Base-by-base conservation (phyloP, 2,329 filamentous ascomycete species). In the Sporothrix inflata region DNA sequence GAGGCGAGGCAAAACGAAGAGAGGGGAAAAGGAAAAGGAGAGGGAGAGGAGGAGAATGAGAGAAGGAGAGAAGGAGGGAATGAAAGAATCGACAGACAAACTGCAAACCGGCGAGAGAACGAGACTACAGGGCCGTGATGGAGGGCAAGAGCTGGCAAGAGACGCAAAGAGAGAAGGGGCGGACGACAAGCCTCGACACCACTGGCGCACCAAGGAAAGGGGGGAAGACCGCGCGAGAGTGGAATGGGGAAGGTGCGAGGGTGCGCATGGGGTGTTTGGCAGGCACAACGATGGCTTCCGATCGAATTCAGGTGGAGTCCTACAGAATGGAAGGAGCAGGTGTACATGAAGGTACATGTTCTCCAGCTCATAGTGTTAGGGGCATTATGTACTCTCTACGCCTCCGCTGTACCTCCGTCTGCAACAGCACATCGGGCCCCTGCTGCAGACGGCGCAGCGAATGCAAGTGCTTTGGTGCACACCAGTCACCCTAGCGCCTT, bases 161-260 rank as follows among this genome's bases (percentile, higher is more conserved):
- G 30, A 40, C 21, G 61, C 5, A 47, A 19, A 45, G 51, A 34
- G 16, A 34, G 49, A 69, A 42, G 67, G 40, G 68, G 24, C 21
- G 30, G 67, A 55, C 16, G 65, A 47, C 24, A n/a, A 51, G 42
- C 14, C 45, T 40, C 19, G 47, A 53, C 65, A 53, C 19, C 30
- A 30, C 65, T 68, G 30, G 30, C 65, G n/a, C 16, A 68, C 30
- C 30, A 38, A 14, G n/a, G 30, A 30, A 57, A 42, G 21, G 49
- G 49, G 45, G 27, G 27, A 45, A 34, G 45, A 19, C 19, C 30
- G 27, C 66, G 66, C 66, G 49, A 57, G 49, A 42, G 34, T 69
- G 66, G 49, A 55, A 69, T 55, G 66, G 66, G 49, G 66, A 69
- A 57, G 66, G 66, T 69, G 66, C 47, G 65, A 51, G 30, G 11